Conservation (phyloP, 2,329 filamentous ascomycete genomes). For the Corynespora cassiicola region DNA sequence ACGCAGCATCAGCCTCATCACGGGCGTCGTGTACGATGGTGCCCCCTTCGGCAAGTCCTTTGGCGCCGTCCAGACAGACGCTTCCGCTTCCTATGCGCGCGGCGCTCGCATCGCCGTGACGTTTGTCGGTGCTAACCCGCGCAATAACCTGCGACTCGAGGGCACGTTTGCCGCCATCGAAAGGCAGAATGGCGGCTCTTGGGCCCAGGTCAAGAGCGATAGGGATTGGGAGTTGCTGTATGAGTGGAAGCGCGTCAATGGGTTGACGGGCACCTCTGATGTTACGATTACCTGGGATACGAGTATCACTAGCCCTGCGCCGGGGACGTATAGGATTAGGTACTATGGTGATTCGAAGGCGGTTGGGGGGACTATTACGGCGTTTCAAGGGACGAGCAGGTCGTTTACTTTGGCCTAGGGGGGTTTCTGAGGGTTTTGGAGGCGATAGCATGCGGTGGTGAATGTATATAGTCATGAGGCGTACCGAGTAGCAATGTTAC, state of each 20-base stretch:
- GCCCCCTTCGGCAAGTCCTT: slow-evolving; percentile 71
- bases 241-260: slow-evolving; percentile 76
- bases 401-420: slow-evolving; percentile 23
- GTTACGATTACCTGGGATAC: slow-evolving; percentile 84
- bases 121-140: slow-evolving; percentile 87
- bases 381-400: slow-evolving; percentile 57
- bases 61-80: slow-evolving; percentile 67
- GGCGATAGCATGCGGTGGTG: too few species aligned
- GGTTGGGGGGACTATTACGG: slow-evolving; percentile 64
- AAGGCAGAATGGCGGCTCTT: slow-evolving; percentile 59
- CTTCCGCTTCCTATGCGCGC: slow-evolving; percentile 62
- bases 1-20: slow-evolving; percentile 79
- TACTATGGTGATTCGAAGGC: slow-evolving; percentile 87
- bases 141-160: slow-evolving; percentile 84
- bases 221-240: slow-evolving; percentile 84
- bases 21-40: slow-evolving; percentile 76
- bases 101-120: slow-evolving; percentile 70
- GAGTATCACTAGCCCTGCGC: slow-evolving; percentile 48
- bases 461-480: too few species aligned
- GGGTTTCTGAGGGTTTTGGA: too few species aligned
- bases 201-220: slow-evolving; percentile 75
- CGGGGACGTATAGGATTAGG: slow-evolving; percentile 76
- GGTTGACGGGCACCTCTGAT: slow-evolving; percentile 75
- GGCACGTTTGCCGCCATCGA: slow-evolving; percentile 81
- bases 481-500: too few species aligned